These are phyloP conservation scores for Ogataea saltuana DNA, from an alignment of 805 yeast species.

Conservation along the genomic window DNA sequence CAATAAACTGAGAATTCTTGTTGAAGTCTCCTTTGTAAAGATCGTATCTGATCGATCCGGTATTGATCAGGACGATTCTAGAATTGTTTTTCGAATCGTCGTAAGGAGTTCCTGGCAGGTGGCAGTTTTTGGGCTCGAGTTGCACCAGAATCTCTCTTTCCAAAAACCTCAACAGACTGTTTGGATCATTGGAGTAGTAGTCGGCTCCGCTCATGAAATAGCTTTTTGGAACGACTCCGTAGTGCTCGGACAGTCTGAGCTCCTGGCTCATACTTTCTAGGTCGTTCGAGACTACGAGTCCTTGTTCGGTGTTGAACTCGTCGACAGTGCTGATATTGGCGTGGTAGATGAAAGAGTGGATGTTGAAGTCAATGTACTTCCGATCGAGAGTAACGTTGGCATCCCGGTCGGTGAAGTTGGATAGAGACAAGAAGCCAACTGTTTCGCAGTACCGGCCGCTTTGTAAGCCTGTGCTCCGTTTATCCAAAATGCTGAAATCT, in stretches of 20 bases:
- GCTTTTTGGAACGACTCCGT: slow-evolving; percentile 67
- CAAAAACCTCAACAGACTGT: slow-evolving; percentile 60
- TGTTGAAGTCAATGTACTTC: slow-evolving; percentile 80
- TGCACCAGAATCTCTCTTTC: slow-evolving; percentile 51
- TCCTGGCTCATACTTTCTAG: slow-evolving; percentile 43
- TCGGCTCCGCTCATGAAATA: slow-evolving; percentile 72
- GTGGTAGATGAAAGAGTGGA: slow-evolving; percentile 69
- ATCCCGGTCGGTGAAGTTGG: slow-evolving; percentile 14
- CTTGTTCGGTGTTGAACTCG: slow-evolving; percentile 56
- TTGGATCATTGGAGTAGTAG: slow-evolving; percentile 46
- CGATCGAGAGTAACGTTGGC: slow-evolving; percentile 43
- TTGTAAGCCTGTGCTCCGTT: slow-evolving; percentile 72
- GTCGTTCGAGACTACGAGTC: slow-evolving; percentile 46
- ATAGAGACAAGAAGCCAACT: slow-evolving; percentile 77
- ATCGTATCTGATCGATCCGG: slow-evolving; percentile 89
- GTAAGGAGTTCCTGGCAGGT: slow-evolving; percentile 11
- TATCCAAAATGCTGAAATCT: slow-evolving; percentile 74
- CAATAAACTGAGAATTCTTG: slow-evolving; percentile 72
- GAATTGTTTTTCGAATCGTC: slow-evolving; percentile 34
- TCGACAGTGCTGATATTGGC: slow-evolving; percentile 34
- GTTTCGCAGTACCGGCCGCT: slow-evolving; percentile 94
- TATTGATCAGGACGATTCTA: slow-evolving; percentile 68
- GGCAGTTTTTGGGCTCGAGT: slow-evolving; percentile 29
- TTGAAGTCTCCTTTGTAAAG: slow-evolving; percentile 83
- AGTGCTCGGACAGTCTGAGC: slow-evolving; percentile 53